Evolutionary conservation across 768 basidiomycete species (phyloP).

Genomic region (Neoboletus magnificus): DNA sequence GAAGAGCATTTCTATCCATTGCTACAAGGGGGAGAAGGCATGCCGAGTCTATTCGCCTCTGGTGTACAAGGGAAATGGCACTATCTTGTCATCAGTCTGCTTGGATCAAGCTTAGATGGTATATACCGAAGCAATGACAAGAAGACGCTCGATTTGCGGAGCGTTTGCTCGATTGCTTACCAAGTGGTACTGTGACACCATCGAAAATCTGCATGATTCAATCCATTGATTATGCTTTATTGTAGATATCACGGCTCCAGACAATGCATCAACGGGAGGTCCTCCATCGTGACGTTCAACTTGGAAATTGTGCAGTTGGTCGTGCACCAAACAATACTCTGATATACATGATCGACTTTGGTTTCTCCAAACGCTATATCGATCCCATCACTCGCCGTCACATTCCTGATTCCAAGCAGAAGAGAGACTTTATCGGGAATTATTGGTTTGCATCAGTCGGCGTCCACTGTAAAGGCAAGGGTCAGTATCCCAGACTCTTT

Average conservation of each 20-base stretch:
- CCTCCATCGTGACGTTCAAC: slow-evolving; percentile 75
- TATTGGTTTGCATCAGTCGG: slow-evolving; percentile 81
- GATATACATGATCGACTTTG: slow-evolving; percentile 85
- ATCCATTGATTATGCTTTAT: slow-evolving; percentile 6
- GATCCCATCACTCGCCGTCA: slow-evolving; percentile 63
- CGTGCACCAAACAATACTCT: slow-evolving; percentile 52
- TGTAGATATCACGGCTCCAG: slow-evolving; percentile 66
- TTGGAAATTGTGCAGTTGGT: slow-evolving; percentile 73
- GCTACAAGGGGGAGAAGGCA: slow-evolving; percentile 68
- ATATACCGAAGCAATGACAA: slow-evolving; percentile 55
- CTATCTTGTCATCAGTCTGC: slow-evolving; percentile 73
- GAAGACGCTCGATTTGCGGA: slow-evolving; percentile 63
- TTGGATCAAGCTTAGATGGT: slow-evolving; percentile 66
- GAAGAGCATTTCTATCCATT: slow-evolving; percentile 67
- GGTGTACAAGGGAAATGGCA: slow-evolving; percentile 60
- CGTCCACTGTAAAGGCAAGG: slow-evolving; percentile 75
- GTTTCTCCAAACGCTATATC: slow-evolving; percentile 77
- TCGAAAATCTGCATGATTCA: background rate
- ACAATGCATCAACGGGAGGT: slow-evolving; percentile 74
- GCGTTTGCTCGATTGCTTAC: slow-evolving; percentile 70
- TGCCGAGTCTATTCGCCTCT: slow-evolving; percentile 68
- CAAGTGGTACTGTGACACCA: slow-evolving; percentile 55
- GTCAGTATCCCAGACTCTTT: slow-evolving; percentile 35
- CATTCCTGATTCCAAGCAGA: slow-evolving; percentile 63
- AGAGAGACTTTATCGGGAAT: slow-evolving; percentile 77